A percentile compares a stretch with the other conserved stretches of the same genome.
These are phyloP conservation scores for Brassica juncea DNA, from an alignment of 345 rosid species.

Conservation along the genomic window DNA sequence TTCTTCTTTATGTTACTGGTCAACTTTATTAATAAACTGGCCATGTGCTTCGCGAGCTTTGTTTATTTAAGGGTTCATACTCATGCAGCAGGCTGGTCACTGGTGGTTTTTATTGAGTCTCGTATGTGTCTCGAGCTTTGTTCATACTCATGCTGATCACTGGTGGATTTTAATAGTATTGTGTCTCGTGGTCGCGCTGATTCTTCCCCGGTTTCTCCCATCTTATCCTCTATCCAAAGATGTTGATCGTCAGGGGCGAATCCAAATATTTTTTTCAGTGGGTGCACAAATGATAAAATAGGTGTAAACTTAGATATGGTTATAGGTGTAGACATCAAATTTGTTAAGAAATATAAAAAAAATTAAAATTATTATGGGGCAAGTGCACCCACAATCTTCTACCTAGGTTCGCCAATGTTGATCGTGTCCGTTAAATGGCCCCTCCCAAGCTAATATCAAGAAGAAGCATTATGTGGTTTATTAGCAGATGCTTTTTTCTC, in stretches of 20 bases:
- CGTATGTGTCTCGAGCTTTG: too few relatives aligned
- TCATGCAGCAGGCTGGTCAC: constrained; percentile 40
- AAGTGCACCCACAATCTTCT: too few relatives aligned
- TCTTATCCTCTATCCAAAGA: constrained; percentile 46
- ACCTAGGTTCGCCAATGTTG: not conserved
- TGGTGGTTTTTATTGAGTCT: constrained; percentile 32
- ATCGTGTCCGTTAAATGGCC: constrained; percentile 38
- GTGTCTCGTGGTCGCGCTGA: constrained; percentile 60
- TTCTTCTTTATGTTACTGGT: not conserved
- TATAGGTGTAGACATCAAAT: too few relatives aligned
- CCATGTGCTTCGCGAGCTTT: not conserved
- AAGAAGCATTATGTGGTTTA: not conserved
- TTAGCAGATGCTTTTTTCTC: not conserved
- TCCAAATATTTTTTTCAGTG: too few relatives aligned
- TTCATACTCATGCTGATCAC: constrained; percentile 62
- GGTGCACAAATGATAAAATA: too few relatives aligned
- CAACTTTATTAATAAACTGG: not conserved
- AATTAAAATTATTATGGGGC: too few relatives aligned
- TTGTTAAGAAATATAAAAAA: too few relatives aligned
- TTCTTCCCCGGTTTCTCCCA: constrained; percentile 61
- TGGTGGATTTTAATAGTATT: constrained; percentile 51
- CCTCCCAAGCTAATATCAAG: not conserved
- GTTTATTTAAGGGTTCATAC: not conserved
- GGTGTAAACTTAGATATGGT: too few relatives aligned
- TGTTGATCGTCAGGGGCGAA: constrained; percentile 30